A percentile compares a stretch with the other conserved stretches of the same genome.
phyloP scores from a whole-genome alignment of 768 basidiomycete genomes.

The Leccinum obscurum region DNA sequence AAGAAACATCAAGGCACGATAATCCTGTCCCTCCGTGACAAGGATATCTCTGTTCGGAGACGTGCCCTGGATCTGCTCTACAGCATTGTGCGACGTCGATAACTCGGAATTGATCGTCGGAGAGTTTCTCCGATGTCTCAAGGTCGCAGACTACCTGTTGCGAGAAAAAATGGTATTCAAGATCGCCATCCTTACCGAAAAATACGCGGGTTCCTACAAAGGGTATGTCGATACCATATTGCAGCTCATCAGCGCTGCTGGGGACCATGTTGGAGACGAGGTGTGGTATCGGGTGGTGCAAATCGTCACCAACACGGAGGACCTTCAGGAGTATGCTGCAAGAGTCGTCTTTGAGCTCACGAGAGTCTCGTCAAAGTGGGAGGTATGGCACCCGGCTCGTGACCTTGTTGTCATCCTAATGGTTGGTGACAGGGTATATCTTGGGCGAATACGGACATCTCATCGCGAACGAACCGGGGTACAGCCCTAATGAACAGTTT shows the following conservation, averaged over 20 bases:
- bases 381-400: conserved; percentile 48
- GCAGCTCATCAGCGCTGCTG: conserved; percentile 92
- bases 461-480: conserved; percentile 92
- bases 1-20: conserved; percentile 97
- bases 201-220: conserved; percentile 95
- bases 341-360: conserved; percentile 87
- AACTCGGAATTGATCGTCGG: conserved; percentile 96
- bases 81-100: conserved; percentile 99
- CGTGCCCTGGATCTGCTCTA: conserved; percentile 94
- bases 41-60: conserved; percentile 94
- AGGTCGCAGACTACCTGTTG: conserved; percentile 92
- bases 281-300: conserved; percentile 99
- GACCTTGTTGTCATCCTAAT: conserved; percentile 12
- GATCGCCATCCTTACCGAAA: conserved; percentile 98
- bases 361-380: conserved; percentile 96
- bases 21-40: conserved; percentile 90
- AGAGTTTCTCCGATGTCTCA: conserved; percentile 92
- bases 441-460: conserved; percentile 98
- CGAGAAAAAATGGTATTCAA: conserved; percentile 99
- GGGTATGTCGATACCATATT: conserved; percentile 99
- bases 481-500: conserved; percentile 94
- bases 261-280: conserved; percentile 98
- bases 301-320: conserved; percentile 98
- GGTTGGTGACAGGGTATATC: conserved; percentile 73
- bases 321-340: conserved; percentile 94